phyloP scores from a whole-genome alignment of 2,329 filamentous ascomycete genomes.

The Penicillium fuscoglaucum region DNA sequence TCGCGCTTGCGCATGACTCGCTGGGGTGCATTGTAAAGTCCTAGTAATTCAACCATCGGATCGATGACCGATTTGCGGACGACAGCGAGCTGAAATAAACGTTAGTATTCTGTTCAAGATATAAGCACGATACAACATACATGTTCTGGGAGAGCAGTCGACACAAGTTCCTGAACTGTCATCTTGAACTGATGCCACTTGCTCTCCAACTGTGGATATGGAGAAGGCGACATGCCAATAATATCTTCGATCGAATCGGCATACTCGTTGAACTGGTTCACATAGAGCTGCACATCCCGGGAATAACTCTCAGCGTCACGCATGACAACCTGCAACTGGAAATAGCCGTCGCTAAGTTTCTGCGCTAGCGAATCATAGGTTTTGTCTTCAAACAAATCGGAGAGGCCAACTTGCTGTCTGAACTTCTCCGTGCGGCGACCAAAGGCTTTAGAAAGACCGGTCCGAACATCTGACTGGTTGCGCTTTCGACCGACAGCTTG shows the following conservation, averaged over 20 bases:
- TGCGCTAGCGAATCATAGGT: slow-evolving; percentile 79
- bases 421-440: slow-evolving; percentile 85
- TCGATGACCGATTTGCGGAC: slow-evolving; percentile 82
- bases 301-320: slow-evolving; percentile 93
- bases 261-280: slow-evolving; percentile 78
- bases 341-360: slow-evolving; percentile 87
- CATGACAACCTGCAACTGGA: slow-evolving; percentile 87
- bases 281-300: slow-evolving; percentile 74
- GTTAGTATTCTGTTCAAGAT: slow-evolving; percentile 9
- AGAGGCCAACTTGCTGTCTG: slow-evolving; percentile 67
- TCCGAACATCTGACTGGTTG: slow-evolving; percentile 83
- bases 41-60: slow-evolving; percentile 75
- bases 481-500: slow-evolving; percentile 83
- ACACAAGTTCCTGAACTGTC: slow-evolving; percentile 81
- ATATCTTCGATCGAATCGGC: slow-evolving; percentile 80
- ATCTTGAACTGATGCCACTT: slow-evolving; percentile 93
- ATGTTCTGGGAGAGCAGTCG: slow-evolving; percentile 80
- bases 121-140: slow-evolving; percentile 47
- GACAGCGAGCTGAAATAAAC: slow-evolving; percentile 52
- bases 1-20: slow-evolving; percentile 91
- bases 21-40: slow-evolving; percentile 78
- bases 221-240: slow-evolving; percentile 67
- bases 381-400: slow-evolving; percentile 71
- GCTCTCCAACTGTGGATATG: slow-evolving; percentile 81
- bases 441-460: slow-evolving; percentile 84